A percentile compares a stretch with the other conserved stretches of the same genome.
phyloP scores from a whole-genome alignment of 176 grass and related monocot genomes.

The Oryza meridionalis region DNA sequence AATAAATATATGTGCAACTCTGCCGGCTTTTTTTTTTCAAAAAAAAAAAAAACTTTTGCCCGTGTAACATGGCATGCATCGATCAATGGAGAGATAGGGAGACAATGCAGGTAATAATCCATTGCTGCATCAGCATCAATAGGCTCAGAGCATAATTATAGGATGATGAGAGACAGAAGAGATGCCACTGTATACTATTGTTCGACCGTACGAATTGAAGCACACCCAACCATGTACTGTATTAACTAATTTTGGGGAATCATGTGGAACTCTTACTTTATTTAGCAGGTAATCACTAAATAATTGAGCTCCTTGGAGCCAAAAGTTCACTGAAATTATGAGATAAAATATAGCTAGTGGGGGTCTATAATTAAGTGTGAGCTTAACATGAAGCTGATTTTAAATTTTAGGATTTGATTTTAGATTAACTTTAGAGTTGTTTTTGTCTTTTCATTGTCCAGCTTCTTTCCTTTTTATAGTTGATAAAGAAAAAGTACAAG shows the following conservation, averaged over 20 bases:
- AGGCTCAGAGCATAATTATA: not conserved
- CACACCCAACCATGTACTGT: not conserved
- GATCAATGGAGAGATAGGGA: not conserved
- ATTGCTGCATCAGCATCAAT: not conserved
- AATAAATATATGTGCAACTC: not conserved
- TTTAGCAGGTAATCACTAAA: constrained; percentile 1
- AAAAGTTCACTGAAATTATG: not conserved
- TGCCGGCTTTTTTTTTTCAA: not conserved
- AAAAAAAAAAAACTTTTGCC: no score
- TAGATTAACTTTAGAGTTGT: not conserved
- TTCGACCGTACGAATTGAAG: constrained; percentile 1
- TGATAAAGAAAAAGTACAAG: not conserved
- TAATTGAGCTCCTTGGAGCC: not conserved
- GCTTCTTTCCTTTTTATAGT: not conserved
- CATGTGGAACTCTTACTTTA: not conserved
- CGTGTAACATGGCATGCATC: not conserved
- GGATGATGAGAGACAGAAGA: not conserved
- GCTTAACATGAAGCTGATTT: not conserved
- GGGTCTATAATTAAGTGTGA: not conserved
- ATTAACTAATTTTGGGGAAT: not conserved
- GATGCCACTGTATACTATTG: not conserved
- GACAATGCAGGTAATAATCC: not conserved
- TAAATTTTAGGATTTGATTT: not conserved
- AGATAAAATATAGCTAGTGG: not conserved
- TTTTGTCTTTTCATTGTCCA: not conserved